Conservation (phyloP, 768 basidiomycete species). For the Astraeus odoratus region DNA sequence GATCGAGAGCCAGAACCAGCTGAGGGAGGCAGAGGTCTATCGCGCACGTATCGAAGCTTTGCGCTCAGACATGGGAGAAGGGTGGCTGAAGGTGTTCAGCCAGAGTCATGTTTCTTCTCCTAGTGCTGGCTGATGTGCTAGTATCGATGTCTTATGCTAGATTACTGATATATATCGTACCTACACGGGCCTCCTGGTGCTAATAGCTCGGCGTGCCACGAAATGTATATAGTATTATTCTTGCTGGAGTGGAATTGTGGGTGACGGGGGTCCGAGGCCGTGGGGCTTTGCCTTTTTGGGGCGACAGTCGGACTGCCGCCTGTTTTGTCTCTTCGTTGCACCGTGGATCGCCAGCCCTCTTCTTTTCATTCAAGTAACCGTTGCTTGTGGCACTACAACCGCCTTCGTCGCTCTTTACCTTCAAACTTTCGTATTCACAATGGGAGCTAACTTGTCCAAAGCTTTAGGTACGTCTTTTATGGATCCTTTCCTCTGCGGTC, state of each 20-base stretch:
- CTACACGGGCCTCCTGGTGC: too few relatives aligned
- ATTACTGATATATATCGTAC: neutral
- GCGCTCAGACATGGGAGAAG: slow-evolving; percentile 83
- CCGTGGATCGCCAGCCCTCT: slow-evolving; percentile 1
- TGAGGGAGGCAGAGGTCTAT: slow-evolving; percentile 61
- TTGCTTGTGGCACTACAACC: slow-evolving; percentile 27
- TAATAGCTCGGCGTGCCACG: too few relatives aligned
- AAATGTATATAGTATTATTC: too few relatives aligned
- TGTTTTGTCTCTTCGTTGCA: neutral
- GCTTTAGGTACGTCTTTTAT: slow-evolving; percentile 50
- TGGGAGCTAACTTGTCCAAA: slow-evolving; percentile 88
- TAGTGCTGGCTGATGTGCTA: slow-evolving; percentile 16
- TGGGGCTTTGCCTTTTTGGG: slow-evolving; percentile 11
- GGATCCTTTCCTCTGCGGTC: slow-evolving; percentile 2
- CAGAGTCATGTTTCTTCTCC: slow-evolving; percentile 40
- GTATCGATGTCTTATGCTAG: slow-evolving; percentile 7
- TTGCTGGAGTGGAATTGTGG: neutral
- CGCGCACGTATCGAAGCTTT: slow-evolving; percentile 74
- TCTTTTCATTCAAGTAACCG: slow-evolving; percentile 18
- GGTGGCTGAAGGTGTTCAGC: slow-evolving; percentile 81
- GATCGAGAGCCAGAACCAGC: slow-evolving; percentile 19
- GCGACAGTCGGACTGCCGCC: neutral
- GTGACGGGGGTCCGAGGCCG: slow-evolving; percentile 25
- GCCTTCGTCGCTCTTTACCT: slow-evolving; percentile 61
- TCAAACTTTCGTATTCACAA: slow-evolving; percentile 30